Conservation (phyloP, 768 basidiomycete species). For the Termitomyces sp. region DNA sequence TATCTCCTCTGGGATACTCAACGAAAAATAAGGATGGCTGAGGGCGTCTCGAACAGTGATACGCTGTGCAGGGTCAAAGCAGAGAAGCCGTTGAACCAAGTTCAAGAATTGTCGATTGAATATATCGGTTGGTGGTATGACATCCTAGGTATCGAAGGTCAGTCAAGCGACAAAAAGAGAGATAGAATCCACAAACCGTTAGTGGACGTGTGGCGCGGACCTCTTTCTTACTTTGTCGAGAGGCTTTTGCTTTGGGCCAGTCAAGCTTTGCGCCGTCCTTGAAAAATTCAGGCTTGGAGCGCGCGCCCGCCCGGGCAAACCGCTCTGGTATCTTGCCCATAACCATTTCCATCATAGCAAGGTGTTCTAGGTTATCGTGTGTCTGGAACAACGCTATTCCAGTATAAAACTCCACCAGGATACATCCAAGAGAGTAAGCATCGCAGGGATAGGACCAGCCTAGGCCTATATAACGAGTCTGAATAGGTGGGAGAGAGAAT, state of each 20-base stretch:
- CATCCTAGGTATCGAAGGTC: constrained; percentile 46
- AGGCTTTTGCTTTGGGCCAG: constrained; percentile 87
- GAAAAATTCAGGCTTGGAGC: constrained; percentile 91
- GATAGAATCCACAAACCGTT: constrained; percentile 45
- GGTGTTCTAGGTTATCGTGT: constrained; percentile 97
- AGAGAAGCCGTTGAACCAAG: constrained; percentile 80
- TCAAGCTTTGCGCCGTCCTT: constrained; percentile 80
- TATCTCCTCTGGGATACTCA: constrained; percentile 63
- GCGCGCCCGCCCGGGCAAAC: constrained; percentile 68
- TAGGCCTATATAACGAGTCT: constrained; percentile 51
- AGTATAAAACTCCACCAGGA: constrained; percentile 97
- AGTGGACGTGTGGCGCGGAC: constrained; percentile 80
- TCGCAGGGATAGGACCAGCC: constrained; percentile 99
- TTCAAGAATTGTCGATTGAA: constrained; percentile 80
- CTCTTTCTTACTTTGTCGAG: constrained; percentile 90
- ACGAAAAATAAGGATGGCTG: constrained; percentile 78
- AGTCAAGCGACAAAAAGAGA: constrained; percentile 5
- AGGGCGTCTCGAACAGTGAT: constrained; percentile 87
- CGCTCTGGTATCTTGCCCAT: constrained; percentile 97
- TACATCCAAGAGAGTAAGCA: constrained; percentile 97
- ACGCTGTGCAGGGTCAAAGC: constrained; percentile 85
- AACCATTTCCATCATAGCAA: constrained; percentile 99
- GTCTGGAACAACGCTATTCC: constrained; percentile 99
- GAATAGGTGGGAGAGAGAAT: not conserved
- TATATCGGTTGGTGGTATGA: constrained; percentile 72